Percentiles rank a stretch among this genome's conserved stretches.
These are phyloP conservation scores for Phyllosticta ampelicida DNA, from an alignment of 2,329 filamentous ascomycete species.

Conservation along the genomic window DNA sequence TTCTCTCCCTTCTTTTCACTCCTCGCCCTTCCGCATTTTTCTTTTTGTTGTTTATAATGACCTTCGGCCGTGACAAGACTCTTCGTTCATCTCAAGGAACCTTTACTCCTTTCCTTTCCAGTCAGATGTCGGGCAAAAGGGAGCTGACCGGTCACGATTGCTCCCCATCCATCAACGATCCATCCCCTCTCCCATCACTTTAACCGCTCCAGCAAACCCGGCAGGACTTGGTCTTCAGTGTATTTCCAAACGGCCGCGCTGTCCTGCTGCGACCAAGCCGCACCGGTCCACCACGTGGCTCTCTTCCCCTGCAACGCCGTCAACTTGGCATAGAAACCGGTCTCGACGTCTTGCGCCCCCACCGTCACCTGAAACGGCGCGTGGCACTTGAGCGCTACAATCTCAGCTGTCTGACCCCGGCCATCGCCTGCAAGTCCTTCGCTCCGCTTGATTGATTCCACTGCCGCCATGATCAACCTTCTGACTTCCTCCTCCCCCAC, in stretches of 20 bases:
- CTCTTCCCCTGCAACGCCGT: slow-evolving; percentile 17
- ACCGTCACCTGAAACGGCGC: slow-evolving; percentile 18
- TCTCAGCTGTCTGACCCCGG: neutral
- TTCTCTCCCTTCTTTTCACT: neutral
- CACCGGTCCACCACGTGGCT: slow-evolving; percentile 20
- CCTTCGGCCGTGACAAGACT: neutral
- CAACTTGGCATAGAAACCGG: slow-evolving; percentile 19
- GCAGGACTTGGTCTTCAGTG: slow-evolving; percentile 12
- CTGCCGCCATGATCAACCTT: neutral
- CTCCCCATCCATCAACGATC: neutral
- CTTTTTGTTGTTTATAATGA: neutral
- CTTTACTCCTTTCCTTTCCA: too few species aligned
- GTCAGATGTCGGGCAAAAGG: too few species aligned
- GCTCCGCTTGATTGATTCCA: neutral
- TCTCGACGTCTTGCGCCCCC: slow-evolving; percentile 15
- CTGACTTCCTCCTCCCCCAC: neutral
- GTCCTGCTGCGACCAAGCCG: slow-evolving; percentile 22
- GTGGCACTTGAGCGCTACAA: slow-evolving; percentile 17
- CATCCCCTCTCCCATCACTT: neutral
- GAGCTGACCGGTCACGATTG: too few species aligned
- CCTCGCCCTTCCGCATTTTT: too few species aligned
- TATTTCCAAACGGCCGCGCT: slow-evolving; percentile 23
- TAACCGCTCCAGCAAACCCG: neutral
- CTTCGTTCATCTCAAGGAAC: neutral
- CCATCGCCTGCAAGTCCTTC: neutral